Conservation (phyloP, 2,329 filamentous ascomycete species). For the Sclerotinia sclerotiorum region DNA sequence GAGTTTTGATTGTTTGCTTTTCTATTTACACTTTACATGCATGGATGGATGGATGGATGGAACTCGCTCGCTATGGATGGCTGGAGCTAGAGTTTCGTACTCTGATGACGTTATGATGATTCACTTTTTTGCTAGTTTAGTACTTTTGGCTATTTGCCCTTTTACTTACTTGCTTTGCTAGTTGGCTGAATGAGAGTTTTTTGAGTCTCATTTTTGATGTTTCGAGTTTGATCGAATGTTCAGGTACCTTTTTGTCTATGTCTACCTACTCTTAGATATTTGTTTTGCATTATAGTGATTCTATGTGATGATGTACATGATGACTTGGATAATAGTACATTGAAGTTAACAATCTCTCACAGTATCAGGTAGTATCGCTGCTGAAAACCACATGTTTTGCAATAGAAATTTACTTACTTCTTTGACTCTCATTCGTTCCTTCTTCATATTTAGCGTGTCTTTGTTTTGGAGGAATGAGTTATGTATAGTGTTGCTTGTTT, state of each 20-base stretch:
- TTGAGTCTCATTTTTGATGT: not conserved
- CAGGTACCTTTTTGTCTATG: not conserved
- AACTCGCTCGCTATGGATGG: constrained; percentile 11
- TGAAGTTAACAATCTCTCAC: too few relatives aligned
- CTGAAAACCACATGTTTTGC: too few relatives aligned
- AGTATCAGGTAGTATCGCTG: too few relatives aligned
- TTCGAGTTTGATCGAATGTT: not conserved
- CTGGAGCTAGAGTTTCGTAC: constrained; percentile 6
- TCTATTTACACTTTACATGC: not conserved
- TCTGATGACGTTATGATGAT: constrained; percentile 11
- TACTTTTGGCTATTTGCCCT: not conserved
- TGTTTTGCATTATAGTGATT: too few relatives aligned
- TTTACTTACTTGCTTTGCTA: not conserved
- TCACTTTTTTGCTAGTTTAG: not conserved
- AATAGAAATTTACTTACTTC: too few relatives aligned
- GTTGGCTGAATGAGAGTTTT: not conserved
- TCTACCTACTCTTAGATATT: not conserved
- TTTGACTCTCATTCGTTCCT: too few relatives aligned
- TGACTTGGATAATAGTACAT: too few relatives aligned
- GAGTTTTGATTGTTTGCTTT: not conserved
- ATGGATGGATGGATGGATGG: not conserved
- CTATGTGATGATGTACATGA: too few relatives aligned
- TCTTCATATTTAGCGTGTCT: too few relatives aligned
- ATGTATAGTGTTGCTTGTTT: too few relatives aligned
- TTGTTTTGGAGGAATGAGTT: too few relatives aligned